Evolutionary conservation across 768 basidiomycete species (phyloP).

Genomic region (Leccinum aurantiacum): DNA sequence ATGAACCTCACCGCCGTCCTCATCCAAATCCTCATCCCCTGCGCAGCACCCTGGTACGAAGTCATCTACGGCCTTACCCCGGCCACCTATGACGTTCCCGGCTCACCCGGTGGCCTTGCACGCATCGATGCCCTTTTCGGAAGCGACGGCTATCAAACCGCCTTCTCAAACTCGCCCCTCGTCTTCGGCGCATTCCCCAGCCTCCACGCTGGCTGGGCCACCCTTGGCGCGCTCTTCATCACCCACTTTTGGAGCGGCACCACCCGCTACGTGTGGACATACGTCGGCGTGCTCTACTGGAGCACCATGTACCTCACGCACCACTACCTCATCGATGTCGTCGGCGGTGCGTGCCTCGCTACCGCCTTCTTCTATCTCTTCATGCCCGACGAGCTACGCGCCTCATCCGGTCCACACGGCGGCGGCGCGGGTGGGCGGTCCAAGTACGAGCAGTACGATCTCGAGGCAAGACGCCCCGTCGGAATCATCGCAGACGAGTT

Average conservation of each 20-base stretch:
- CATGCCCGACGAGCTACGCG: slow-evolving; percentile 78
- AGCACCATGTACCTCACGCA: slow-evolving; percentile 98
- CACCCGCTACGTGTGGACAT: slow-evolving; percentile 71
- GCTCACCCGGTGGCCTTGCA: slow-evolving; percentile 89
- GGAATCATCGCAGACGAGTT: slow-evolving; percentile 31
- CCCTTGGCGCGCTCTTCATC: slow-evolving; percentile 89
- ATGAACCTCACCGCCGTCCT: slow-evolving; percentile 89
- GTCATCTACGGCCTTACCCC: slow-evolving; percentile 95
- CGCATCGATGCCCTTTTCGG: slow-evolving; percentile 88
- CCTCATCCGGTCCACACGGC: slow-evolving; percentile 38
- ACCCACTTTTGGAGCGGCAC: slow-evolving; percentile 90
- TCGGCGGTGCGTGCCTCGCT: slow-evolving; percentile 89
- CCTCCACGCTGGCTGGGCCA: slow-evolving; percentile 87
- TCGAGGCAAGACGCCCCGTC: slow-evolving; percentile 49
- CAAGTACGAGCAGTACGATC: slow-evolving; percentile 78
- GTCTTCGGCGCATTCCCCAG: slow-evolving; percentile 98
- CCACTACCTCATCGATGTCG: slow-evolving; percentile 98
- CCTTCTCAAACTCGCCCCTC: slow-evolving; percentile 84
- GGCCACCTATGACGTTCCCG: slow-evolving; percentile 88
- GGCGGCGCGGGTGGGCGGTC: slow-evolving; percentile 41
- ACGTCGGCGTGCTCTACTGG: slow-evolving; percentile 90
- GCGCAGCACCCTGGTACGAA: slow-evolving; percentile 97
- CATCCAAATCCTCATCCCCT: slow-evolving; percentile 86
- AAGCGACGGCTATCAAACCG: not conserved
- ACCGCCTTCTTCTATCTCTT: slow-evolving; percentile 84